Conservation (phyloP, 768 basidiomycete genomes). For the Dacryopinax primogenitus region DNA sequence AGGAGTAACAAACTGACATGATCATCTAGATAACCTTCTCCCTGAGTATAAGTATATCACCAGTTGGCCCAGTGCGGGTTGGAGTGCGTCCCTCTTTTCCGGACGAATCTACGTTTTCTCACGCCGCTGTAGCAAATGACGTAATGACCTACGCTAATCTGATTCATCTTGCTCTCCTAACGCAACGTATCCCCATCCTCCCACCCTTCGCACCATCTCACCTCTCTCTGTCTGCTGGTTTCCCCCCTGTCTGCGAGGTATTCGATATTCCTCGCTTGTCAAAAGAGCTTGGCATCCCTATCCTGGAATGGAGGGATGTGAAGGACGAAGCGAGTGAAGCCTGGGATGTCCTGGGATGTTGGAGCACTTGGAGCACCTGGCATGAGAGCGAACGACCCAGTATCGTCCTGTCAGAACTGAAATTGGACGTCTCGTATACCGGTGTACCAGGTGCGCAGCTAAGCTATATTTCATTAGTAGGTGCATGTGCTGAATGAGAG, state of each 20-base stretch:
- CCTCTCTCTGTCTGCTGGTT: neutral
- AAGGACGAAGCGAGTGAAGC: neutral
- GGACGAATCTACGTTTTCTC: no score
- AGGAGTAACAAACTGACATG: no score
- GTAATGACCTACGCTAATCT: neutral
- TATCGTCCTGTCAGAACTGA: neutral
- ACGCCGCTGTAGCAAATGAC: neutral
- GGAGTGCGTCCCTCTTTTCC: no score
- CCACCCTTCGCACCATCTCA: neutral
- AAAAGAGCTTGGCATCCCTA: neutral
- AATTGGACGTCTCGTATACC: neutral
- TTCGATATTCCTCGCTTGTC: conserved; percentile 8
- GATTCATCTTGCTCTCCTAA: neutral
- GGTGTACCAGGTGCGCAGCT: neutral
- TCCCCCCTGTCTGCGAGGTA: neutral
- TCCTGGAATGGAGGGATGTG: conserved; percentile 13
- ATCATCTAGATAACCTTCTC: no score
- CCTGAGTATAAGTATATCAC: no score
- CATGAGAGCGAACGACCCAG: neutral
- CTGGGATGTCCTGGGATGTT: neutral
- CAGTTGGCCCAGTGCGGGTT: no score
- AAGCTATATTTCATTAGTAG: no score
- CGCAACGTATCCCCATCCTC: neutral
- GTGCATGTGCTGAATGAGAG: no score
- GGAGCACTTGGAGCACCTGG: neutral